phyloP scores from a whole-genome alignment of 306 rosid genomes.

The Canavalia gladiata region DNA sequence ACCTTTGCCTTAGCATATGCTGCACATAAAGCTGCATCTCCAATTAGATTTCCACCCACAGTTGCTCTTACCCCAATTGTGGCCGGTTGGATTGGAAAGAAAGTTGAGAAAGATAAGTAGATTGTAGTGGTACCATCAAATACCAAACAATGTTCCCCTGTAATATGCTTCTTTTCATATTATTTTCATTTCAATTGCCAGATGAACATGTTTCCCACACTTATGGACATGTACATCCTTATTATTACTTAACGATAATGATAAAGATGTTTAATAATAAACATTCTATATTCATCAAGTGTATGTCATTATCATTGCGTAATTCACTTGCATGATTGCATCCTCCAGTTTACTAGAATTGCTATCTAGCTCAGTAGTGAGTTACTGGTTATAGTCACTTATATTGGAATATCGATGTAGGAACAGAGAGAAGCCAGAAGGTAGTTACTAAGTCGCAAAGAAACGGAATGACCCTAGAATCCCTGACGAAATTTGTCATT shows the following conservation, averaged over 20 bases:
- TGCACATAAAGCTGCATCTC: constrained; percentile 97
- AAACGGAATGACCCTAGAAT: neutral
- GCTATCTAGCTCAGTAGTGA: neutral
- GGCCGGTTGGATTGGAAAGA: constrained; percentile 92
- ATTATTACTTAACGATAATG: constrained; percentile 16
- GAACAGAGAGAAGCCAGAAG: neutral
- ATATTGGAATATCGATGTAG: constrained; percentile 7
- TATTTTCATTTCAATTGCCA: constrained; percentile 3
- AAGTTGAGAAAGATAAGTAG: constrained; percentile 66
- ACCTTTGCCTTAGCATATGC: constrained; percentile 96
- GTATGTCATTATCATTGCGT: neutral
- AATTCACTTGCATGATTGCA: constrained; percentile 8
- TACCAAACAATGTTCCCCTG: constrained; percentile 18
- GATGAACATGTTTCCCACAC: constrained; percentile 11
- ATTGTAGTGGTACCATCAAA: constrained; percentile 22
- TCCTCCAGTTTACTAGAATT: neutral
- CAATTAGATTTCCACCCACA: constrained; percentile 95
- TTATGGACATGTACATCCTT: constrained; percentile 38
- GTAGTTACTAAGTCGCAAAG: neutral
- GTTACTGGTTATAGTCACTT: neutral
- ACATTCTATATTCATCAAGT: neutral
- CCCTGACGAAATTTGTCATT: constrained; percentile 5
- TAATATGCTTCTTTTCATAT: neutral
- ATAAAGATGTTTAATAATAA: neutral
- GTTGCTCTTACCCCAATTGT: constrained; percentile 95